These are phyloP conservation scores for Acidomyces sp. DNA, from an alignment of 495 filamentous ascomycete species.

Conservation along the genomic window DNA sequence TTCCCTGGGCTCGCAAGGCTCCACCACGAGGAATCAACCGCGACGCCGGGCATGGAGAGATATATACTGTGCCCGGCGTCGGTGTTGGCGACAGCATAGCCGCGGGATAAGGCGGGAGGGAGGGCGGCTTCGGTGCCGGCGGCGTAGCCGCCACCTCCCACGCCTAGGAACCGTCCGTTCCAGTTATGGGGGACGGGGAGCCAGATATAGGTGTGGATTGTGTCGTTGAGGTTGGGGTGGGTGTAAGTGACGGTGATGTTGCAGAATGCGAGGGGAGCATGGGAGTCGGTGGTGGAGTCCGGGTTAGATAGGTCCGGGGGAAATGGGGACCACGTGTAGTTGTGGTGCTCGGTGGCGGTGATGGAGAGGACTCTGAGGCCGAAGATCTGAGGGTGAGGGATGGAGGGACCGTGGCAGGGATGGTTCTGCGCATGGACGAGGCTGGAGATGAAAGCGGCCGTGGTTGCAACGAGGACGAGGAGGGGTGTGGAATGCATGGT, in stretches of 20 bases:
- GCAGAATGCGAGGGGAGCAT: constrained; percentile 29
- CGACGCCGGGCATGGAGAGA: neutral
- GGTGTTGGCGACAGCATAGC: constrained; percentile 16
- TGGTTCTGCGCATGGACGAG: too few relatives aligned
- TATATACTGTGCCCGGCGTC: constrained; percentile 15
- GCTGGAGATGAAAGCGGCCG: too few relatives aligned
- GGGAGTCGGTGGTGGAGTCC: neutral
- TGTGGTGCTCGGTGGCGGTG: too few relatives aligned
- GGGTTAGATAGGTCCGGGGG: too few relatives aligned
- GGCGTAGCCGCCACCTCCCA: constrained; percentile 17
- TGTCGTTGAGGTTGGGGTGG: constrained; percentile 31
- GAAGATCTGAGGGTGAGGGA: too few relatives aligned
- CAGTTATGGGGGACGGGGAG: constrained; percentile 30
- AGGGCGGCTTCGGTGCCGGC: constrained; percentile 8
- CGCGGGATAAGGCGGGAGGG: constrained; percentile 5
- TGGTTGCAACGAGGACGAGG: too few relatives aligned
- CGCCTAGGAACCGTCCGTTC: constrained; percentile 29
- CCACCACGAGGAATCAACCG: constrained; percentile 13
- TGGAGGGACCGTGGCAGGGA: too few relatives aligned
- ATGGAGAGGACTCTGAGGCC: too few relatives aligned
- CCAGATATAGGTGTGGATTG: constrained; percentile 27
- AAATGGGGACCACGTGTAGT: too few relatives aligned
- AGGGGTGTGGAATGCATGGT: too few relatives aligned
- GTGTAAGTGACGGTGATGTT: constrained; percentile 37
- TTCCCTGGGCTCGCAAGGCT: constrained; percentile 23